A percentile compares a stretch with the other conserved stretches of the same genome.
phyloP scores from a whole-genome alignment of 2,329 filamentous ascomycete genomes.

The Ophiostoma angusticollis region DNA sequence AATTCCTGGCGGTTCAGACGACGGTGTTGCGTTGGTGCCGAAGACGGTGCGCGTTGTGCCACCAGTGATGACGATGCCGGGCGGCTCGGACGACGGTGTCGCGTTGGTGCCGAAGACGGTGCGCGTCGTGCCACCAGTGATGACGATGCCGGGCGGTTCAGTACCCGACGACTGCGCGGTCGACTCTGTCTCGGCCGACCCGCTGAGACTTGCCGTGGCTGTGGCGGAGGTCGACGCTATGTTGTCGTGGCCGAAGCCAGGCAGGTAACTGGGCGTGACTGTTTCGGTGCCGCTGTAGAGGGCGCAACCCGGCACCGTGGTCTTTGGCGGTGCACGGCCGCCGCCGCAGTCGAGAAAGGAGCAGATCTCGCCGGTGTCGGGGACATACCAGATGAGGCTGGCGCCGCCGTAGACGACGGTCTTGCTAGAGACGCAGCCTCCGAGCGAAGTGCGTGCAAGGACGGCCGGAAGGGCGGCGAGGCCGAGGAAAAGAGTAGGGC shows the following conservation, averaged over 20 bases:
- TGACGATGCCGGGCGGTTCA: background rate
- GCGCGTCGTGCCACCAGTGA: background rate
- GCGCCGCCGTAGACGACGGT: slow-evolving; percentile 26
- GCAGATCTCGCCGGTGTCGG: slow-evolving; percentile 52
- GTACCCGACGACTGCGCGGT: too few relatives aligned
- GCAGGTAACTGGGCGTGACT: slow-evolving; percentile 38
- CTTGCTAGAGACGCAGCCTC: slow-evolving; percentile 30
- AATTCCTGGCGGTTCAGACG: too few relatives aligned
- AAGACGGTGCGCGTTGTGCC: slow-evolving; percentile 8
- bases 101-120: background rate
- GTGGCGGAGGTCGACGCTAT: slow-evolving; percentile 3
- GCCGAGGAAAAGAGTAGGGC: too few relatives aligned
- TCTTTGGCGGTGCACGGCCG: slow-evolving; percentile 51
- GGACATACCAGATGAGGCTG: slow-evolving; percentile 46
- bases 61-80: slow-evolving; percentile 4
- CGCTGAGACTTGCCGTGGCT: too few relatives aligned
- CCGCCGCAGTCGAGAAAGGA: slow-evolving; percentile 53
- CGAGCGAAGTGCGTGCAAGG: slow-evolving; percentile 31
- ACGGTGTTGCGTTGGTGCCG: slow-evolving; percentile 4
- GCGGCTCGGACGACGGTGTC: background rate
- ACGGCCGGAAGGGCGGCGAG: slow-evolving; percentile 6
- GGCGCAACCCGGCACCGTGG: slow-evolving; percentile 47
- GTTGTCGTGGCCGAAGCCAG: slow-evolving; percentile 18
- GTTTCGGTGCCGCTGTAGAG: slow-evolving; percentile 42
- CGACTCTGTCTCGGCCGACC: too few relatives aligned